Evolutionary conservation across 2,329 filamentous ascomycete species (phyloP), one percentile per base, ranked within the genome.

Genomic region (Fusarium camptoceras): DNA sequence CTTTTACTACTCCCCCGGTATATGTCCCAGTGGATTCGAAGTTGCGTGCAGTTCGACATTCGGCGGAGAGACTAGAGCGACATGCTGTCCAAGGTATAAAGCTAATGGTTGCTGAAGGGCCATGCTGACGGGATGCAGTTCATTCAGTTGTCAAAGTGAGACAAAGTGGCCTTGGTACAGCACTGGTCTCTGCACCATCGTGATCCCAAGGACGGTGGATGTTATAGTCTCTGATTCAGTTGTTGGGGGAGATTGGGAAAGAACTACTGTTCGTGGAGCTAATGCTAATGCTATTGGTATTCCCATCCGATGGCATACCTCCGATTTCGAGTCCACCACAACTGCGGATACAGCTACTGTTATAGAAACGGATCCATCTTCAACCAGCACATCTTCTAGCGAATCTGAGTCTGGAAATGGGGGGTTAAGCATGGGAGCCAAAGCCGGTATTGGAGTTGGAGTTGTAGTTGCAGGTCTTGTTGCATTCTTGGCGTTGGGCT

Each of bases 281-380:
- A 24, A 16, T 0, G 59, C 55, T 0, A 61, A 61, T 44, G 59
- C 59, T 2, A 61, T 61, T 39, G 59, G 59, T 9, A 43, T 61
- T 11, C 55, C 59, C 0, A 61, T 61, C n/a, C 55, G 55, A 14
- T 59, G 59, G 59, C 55, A 61, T 51, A 60, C 44, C 14, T 61
- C 59, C 3, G 59, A 61, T 22, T 61, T 51, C 1, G 44, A 16
- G 0, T 16, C 55, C 1, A 51, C 34, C 10, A 60, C 59, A 0
- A 8, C 59, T 51, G 24, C 55, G 0, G 28, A 11, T 2, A 50
- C 16, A 6, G 14, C 24, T 9, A 60, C 53, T 11, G 15, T n/a
- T 10, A 60, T 43, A 8, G 43, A 37, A 28, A 34, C 58, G 3
- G 2, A 5, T 2, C 12, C 53, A 8, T 31, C 18, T 1, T 47